Conservation (phyloP, 768 basidiomycete species). For the Russula dissimulans region DNA sequence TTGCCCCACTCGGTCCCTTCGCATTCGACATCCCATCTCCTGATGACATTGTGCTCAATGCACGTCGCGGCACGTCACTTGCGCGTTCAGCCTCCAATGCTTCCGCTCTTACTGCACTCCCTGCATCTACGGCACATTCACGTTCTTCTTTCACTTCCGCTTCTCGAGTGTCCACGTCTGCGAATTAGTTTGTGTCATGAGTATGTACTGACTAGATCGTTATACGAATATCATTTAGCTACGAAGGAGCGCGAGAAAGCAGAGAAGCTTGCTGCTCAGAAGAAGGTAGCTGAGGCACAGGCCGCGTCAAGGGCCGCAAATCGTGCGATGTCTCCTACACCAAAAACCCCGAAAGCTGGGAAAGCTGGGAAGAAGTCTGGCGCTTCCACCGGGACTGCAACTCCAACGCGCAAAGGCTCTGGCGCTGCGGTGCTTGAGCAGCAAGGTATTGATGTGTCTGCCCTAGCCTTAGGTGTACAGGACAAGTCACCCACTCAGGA, state of each 20-base stretch:
- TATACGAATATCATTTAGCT: slow-evolving; percentile 39
- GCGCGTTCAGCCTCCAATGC: slow-evolving; percentile 24
- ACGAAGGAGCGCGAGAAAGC: slow-evolving; percentile 75
- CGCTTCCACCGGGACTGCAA: slow-evolving; percentile 20
- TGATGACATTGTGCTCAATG: slow-evolving; percentile 78
- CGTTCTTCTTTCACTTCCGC: slow-evolving; percentile 20
- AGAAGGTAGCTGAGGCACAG: slow-evolving; percentile 32
- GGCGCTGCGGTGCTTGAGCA: slow-evolving; percentile 41
- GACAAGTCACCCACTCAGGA: slow-evolving; percentile 37
- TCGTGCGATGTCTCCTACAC: slow-evolving; percentile 17
- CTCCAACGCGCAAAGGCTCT: slow-evolving; percentile 29
- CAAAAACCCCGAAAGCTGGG: slow-evolving; percentile 7
- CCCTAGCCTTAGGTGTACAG: slow-evolving; percentile 51
- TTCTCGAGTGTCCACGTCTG: slow-evolving; percentile 32
- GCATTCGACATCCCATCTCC: slow-evolving; percentile 82
- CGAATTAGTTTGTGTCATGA: slow-evolving; percentile 16
- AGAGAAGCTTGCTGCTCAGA: slow-evolving; percentile 41
- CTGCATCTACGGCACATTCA: slow-evolving; percentile 22
- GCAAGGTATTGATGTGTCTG: slow-evolving; percentile 62
- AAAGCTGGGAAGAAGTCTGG: slow-evolving; percentile 36
- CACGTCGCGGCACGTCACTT: slow-evolving; percentile 66
- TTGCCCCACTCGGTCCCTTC: slow-evolving; percentile 30
- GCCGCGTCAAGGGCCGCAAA: slow-evolving; percentile 10
- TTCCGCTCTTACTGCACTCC: slow-evolving; percentile 12
- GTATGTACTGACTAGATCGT: slow-evolving; percentile 28